Base-by-base conservation (phyloP, 257 asterid genomes). In the Solanum rostratum region DNA sequence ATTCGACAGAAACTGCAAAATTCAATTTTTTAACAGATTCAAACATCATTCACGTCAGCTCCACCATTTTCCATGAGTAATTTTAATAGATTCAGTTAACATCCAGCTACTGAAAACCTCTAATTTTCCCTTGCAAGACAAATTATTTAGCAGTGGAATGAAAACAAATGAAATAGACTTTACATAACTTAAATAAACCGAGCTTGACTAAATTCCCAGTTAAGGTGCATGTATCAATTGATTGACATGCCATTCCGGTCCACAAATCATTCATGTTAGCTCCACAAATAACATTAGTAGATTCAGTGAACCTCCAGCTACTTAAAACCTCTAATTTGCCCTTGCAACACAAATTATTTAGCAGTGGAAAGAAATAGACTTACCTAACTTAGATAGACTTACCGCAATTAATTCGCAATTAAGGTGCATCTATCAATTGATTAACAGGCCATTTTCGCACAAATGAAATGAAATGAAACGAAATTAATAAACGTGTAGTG, bases 1-100 rank as follows among this genome's bases (percentile, higher is more conserved):
- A 94, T 92, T 93, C 97, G 22, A 92, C 87, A 57, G 96, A 91
- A 83, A 95, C 98, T 95, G 93, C 92, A 86, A 84, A 81, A 79
- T 29, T 16, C 14, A 37, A 60, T 5, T 59, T n/a, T 59, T 59
- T 59, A 59, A 59, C 66, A 59, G 11, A 22, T 60, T 52, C 41
- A 49, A 5, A 46, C 59, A 74, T 46, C 14, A 74, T 74, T 49
- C 62, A 49, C 10, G 10, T 24, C 27, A 49, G 24, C 63, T 49
- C 45, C 41, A 71, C 29, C 7, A 13, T 12, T 45, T 13, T 6
- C 37, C 37, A 74, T 41, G 5, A 49, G 24, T 16, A 49, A 49
- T 49, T 3, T 8, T 16, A 74, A 43, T 7, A 24, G 13, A 45
- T 6, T 14, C n/a, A 45, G 81, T 24, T 6, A 74, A 74, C 81